Evolutionary conservation across 108 stramenopile genomes (phyloP).

Genomic region (Skeletonema tropicum): DNA sequence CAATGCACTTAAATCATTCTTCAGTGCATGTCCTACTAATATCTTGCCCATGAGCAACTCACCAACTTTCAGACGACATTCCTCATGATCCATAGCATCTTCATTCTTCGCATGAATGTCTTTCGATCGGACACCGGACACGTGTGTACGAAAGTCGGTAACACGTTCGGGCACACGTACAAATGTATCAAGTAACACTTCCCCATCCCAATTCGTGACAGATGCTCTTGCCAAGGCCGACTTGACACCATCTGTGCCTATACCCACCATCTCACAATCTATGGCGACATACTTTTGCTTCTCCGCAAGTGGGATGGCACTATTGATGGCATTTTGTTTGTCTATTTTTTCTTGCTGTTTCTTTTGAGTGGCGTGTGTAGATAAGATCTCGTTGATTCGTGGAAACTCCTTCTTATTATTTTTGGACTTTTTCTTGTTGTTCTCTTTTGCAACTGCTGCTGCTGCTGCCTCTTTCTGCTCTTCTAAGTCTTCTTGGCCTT

Average conservation of each 20-base stretch:
- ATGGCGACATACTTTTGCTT: conserved; percentile 77
- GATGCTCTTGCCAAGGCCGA: conserved; percentile 90
- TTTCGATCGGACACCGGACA: conserved; percentile 81
- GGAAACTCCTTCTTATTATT: conserved; percentile 62
- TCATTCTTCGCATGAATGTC: conserved; percentile 61
- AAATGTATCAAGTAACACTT: conserved; percentile 80
- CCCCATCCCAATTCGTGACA: conserved; percentile 78
- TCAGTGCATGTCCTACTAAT: conserved; percentile 95
- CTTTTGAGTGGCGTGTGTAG: conserved; percentile 57
- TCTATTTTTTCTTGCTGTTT: conserved; percentile 38
- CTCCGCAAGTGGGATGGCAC: conserved; percentile 45
- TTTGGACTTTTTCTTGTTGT: conserved; percentile 28
- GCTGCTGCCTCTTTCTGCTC: conserved; percentile 18
- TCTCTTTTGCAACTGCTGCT: conserved; percentile 11
- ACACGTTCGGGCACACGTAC: conserved; percentile 89
- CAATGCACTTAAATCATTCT: conserved; percentile 93
- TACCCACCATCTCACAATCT: conserved; percentile 99
- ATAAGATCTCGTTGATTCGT: conserved; percentile 72
- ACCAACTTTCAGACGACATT: conserved; percentile 81
- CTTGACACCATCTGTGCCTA: conserved; percentile 81
- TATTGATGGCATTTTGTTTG: conserved; percentile 47
- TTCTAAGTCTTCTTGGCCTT: conserved; percentile 32
- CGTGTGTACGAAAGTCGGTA: conserved; percentile 94
- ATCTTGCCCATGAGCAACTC: conserved; percentile 82
- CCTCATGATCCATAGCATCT: conserved; percentile 74